Evolutionary conservation across 192 early-diverging fungal genomes (phyloP).

Genomic region (Diversispora epigaea): DNA sequence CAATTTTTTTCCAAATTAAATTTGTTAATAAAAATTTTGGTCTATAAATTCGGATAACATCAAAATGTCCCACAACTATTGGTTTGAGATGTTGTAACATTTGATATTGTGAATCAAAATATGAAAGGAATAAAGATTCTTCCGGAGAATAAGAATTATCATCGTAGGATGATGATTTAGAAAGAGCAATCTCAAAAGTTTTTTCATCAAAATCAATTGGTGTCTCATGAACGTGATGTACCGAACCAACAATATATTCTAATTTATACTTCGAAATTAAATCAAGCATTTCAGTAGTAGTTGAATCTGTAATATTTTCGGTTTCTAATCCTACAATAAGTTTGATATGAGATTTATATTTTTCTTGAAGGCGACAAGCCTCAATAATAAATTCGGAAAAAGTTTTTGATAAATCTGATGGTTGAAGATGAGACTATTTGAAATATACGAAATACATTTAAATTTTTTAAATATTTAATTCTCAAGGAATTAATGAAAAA

Average conservation of each 20-base stretch:
- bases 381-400: conserved; percentile 73
- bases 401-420: conserved; percentile 55
- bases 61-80: conserved; percentile 93
- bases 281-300: conserved; percentile 3
- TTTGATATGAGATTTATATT: conserved; percentile 65
- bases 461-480: background rate
- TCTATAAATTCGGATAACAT: conserved; percentile 82
- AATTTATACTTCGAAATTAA: conserved; percentile 35
- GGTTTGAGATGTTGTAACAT: conserved; percentile 74
- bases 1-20: conserved; percentile 51
- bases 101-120: conserved; percentile 88
- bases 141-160: background rate
- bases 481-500: background rate
- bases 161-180: background rate
- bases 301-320: conserved; percentile 67
- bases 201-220: conserved; percentile 82
- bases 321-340: conserved; percentile 89
- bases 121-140: conserved; percentile 62
- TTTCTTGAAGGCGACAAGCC: conserved; percentile 66
- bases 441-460: conserved; percentile 7
- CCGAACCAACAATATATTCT: conserved; percentile 90
- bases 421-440: conserved; percentile 60
- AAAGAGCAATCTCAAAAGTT: conserved; percentile 54
- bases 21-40: conserved; percentile 34
- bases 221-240: conserved; percentile 82